Evolutionary conservation across 768 basidiomycete species (phyloP).

Genomic region (Boletus rufocinnamomeus): DNA sequence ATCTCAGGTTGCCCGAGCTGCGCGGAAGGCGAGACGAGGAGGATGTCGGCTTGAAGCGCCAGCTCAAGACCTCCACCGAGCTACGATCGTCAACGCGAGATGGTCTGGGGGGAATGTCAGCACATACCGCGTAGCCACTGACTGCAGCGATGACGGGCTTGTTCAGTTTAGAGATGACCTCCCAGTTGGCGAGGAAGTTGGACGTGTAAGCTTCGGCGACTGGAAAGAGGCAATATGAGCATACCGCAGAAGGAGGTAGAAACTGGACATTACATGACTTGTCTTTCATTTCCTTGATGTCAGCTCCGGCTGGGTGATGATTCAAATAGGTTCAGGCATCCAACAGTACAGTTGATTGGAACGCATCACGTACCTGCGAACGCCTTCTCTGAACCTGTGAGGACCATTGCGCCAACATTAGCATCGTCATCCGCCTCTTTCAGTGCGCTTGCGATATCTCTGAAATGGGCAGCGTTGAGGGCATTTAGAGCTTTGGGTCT

Average conservation of each 20-base stretch:
- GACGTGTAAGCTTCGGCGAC: slow-evolving; percentile 85
- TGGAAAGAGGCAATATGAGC: slow-evolving; percentile 30
- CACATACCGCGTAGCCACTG: slow-evolving; percentile 85
- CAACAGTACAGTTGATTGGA: neutral
- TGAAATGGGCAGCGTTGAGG: slow-evolving; percentile 75
- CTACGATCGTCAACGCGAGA: slow-evolving; percentile 42
- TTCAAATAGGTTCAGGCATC: neutral
- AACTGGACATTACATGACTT: slow-evolving; percentile 68
- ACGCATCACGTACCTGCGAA: slow-evolving; percentile 73
- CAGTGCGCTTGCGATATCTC: slow-evolving; percentile 79
- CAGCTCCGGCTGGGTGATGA: slow-evolving; percentile 74
- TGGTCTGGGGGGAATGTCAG: neutral
- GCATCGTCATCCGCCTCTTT: slow-evolving; percentile 69
- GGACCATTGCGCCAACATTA: slow-evolving; percentile 76
- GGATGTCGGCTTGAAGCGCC: slow-evolving; percentile 95
- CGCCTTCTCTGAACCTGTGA: slow-evolving; percentile 90
- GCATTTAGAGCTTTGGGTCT: slow-evolving; percentile 91
- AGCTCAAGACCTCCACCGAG: slow-evolving; percentile 97
- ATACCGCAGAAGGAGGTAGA: neutral
- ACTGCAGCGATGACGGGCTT: slow-evolving; percentile 98
- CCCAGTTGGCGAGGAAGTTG: slow-evolving; percentile 88
- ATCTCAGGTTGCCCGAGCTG: slow-evolving; percentile 97
- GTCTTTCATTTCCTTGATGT: slow-evolving; percentile 99
- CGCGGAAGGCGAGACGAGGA: slow-evolving; percentile 87
- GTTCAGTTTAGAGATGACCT: slow-evolving; percentile 63